Evolutionary conservation across 2,329 filamentous ascomycete genomes (phyloP).

Genomic region (Scortechinia acanthostroma): DNA sequence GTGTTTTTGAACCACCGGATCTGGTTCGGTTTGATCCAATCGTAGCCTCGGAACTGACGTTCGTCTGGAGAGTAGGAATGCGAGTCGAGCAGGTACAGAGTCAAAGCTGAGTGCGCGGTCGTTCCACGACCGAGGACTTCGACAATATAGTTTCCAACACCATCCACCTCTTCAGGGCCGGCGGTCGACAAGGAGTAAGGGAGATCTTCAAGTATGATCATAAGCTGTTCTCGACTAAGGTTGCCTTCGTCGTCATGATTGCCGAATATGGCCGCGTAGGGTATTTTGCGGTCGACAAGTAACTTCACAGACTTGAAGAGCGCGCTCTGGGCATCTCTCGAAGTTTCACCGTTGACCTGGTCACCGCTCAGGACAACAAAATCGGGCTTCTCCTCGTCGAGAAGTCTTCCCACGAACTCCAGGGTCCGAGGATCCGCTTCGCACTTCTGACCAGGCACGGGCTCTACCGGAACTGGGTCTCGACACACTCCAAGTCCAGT

Average conservation of each 20-base stretch:
- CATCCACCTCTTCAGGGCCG: conserved; percentile 47
- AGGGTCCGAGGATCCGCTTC: conserved; percentile 64
- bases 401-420: conserved; percentile 56
- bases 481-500: conserved; percentile 16
- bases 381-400: conserved; percentile 66
- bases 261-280: conserved; percentile 66
- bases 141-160: conserved; percentile 61
- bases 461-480: conserved; percentile 21
- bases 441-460: conserved; percentile 28
- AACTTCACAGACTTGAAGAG: conserved; percentile 58
- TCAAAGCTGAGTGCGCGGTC: conserved; percentile 54
- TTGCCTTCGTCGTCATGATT: conserved; percentile 67
- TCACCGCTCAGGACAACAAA: conserved; percentile 66
- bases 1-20: conserved; percentile 62
- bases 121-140: conserved; percentile 53
- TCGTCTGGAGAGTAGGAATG: conserved; percentile 61
- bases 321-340: conserved; percentile 17
- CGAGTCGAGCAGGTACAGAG: conserved; percentile 60
- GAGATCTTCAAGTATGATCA: conserved; percentile 56
- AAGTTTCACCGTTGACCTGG: conserved; percentile 37
- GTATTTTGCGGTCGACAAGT: conserved; percentile 58
- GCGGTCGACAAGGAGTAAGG: conserved; percentile 55
- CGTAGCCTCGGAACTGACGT: conserved; percentile 55
- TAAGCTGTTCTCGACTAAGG: conserved; percentile 47
- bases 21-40: conserved; percentile 62